Conservation (phyloP, 2,329 filamentous ascomycete genomes). For the Moelleriella libera region DNA sequence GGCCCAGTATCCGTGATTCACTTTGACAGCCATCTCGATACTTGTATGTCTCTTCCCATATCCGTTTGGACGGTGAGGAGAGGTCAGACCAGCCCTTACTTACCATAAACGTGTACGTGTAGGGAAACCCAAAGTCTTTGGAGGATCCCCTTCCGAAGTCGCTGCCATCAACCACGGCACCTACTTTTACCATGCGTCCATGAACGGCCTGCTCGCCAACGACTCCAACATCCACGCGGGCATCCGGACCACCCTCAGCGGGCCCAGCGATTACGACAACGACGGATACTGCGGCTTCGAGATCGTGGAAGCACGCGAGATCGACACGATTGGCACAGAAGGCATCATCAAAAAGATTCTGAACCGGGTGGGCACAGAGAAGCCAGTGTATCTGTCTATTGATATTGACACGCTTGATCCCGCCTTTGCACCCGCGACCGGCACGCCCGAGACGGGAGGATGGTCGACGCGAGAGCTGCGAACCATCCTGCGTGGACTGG, state of each 20-base stretch:
- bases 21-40: conserved; percentile 52
- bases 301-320: conserved; percentile 32
- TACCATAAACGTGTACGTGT: neutral
- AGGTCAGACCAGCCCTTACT: no score
- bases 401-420: conserved; percentile 78
- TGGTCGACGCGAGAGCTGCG: conserved; percentile 80
- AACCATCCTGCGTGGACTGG: conserved; percentile 61
- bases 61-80: no score
- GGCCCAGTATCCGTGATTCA: conserved; percentile 48
- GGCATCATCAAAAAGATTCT: conserved; percentile 56
- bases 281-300: conserved; percentile 10
- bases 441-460: conserved; percentile 72
- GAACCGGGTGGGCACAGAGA: conserved; percentile 47
- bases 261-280: conserved; percentile 14
- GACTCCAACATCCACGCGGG: conserved; percentile 67
- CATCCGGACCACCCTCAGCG: conserved; percentile 57
- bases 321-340: conserved; percentile 59
- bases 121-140: conserved; percentile 77
- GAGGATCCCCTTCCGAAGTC: conserved; percentile 61
- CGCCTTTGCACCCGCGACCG: conserved; percentile 36
- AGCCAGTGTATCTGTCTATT: conserved; percentile 57
- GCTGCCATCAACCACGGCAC: conserved; percentile 27
- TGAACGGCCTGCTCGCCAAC: conserved; percentile 5
- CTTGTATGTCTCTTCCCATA: conserved; percentile 30
- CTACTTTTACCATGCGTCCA: conserved; percentile 11